Base-by-base conservation (phyloP, 495 filamentous ascomycete species). In the Rostrohypoxylon terebratum region DNA sequence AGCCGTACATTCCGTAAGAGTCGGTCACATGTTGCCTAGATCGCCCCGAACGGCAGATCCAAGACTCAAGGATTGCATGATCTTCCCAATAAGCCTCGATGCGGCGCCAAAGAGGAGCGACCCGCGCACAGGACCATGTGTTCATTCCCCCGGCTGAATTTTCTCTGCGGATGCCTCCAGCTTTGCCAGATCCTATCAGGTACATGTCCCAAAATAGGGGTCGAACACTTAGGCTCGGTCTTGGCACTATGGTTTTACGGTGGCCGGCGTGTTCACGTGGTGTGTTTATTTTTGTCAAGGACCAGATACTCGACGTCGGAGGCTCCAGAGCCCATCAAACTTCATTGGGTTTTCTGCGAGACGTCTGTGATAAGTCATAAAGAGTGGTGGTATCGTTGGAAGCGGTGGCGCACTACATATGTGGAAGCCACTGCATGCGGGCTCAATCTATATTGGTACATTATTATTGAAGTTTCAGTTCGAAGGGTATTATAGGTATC, bases 1-100 rank as follows among this genome's bases (percentile, higher is more conserved):
- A 63, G 66, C 66, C 61, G 42, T 73, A 44, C 58, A 62, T 69
- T 69, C 57, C 62, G 53, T 59, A 54, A 54, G 65, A 57, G 59
- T 63, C 66, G 62, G 58, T 69, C 71, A 74, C 71, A 74, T 74
- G 66, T 47, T 18, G 60, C 48, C 51, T 66, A 40, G 66, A 69
- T 69, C 71, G 66, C 55, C 50, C 60, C 33, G 38, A 57, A 53
- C 50, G 42, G 66, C 31, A 65, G 71, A 69, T 69, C 55, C 65
- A 48, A 68, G 51, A 51, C 44, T 48, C 42, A 73, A 31, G 33
- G 10, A 61, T 61, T 64, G 69, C 59, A 72, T 73, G 70, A 69
- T 69, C 55, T 54, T 69, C 62, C 63, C 50, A 66, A 69, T 53
- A 59, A 66, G 66, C 48, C 61, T 54, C 59, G 63, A 69, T 66